Evolutionary conservation across 176 grass and related monocot genomes (phyloP).

Genomic region (Aegilops bicornis): DNA sequence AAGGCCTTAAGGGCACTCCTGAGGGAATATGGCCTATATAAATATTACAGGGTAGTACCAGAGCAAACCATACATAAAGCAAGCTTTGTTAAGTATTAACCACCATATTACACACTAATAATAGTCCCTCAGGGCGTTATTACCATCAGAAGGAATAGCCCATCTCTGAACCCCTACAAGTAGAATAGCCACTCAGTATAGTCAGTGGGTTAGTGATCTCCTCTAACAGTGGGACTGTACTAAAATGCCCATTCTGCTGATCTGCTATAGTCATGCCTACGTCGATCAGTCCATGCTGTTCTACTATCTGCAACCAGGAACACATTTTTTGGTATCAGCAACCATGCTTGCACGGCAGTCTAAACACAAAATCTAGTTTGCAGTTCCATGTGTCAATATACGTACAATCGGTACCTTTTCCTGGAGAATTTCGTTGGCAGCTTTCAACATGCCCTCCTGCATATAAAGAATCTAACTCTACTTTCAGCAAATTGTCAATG

Average conservation of each 20-base stretch:
- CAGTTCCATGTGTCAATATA: background rate
- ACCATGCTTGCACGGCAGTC: background rate
- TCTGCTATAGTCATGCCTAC: slow-evolving; percentile 48
- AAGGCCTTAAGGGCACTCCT: slow-evolving; percentile 34
- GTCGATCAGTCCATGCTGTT: slow-evolving; percentile 68
- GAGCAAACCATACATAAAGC: slow-evolving; percentile 23
- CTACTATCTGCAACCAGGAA: slow-evolving; percentile 70
- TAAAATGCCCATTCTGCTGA: slow-evolving; percentile 92
- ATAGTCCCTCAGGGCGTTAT: slow-evolving; percentile 44
- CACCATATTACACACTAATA: slow-evolving; percentile 35
- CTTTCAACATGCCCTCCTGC: slow-evolving; percentile 89
- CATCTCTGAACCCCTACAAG: slow-evolving; percentile 78
- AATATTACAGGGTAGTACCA: slow-evolving; percentile 20
- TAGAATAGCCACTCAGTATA: slow-evolving; percentile 83
- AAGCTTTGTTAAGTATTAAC: slow-evolving; percentile 31
- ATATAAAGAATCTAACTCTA: slow-evolving; percentile 11
- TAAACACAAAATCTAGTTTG: background rate
- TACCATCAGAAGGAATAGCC: slow-evolving; percentile 73
- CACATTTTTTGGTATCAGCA: background rate
- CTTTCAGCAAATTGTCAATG: slow-evolving; percentile 12
- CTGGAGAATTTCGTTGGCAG: slow-evolving; percentile 83
- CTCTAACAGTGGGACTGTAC: slow-evolving; percentile 59
- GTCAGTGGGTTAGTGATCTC: slow-evolving; percentile 88
- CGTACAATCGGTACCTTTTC: slow-evolving; percentile 47
- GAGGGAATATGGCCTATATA: slow-evolving; percentile 28